phyloP scores from a whole-genome alignment of 139 green algal species.

The Mesotaenium endlicherianum region DNA sequence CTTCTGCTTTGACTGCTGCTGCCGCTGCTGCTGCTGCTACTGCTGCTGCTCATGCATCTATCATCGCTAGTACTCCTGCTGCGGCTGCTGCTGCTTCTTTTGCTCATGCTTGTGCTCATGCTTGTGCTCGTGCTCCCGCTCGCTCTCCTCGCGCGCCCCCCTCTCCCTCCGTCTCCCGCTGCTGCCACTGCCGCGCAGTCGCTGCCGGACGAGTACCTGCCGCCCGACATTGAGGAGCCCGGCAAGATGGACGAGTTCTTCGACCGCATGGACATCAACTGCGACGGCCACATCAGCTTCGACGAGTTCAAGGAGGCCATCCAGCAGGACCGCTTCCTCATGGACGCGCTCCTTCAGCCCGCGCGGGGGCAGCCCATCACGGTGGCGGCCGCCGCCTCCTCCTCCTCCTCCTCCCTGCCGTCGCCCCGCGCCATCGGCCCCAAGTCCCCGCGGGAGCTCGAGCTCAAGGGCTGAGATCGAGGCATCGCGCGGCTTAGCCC shows the following conservation, averaged over 20 bases:
- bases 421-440: neutral
- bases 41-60: neutral
- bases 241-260: constrained; percentile 43
- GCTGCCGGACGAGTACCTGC: constrained; percentile 28
- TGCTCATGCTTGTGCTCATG: too few relatives aligned
- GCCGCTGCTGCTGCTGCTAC: too few relatives aligned
- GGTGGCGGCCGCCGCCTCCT: too few relatives aligned
- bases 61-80: too few relatives aligned
- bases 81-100: neutral
- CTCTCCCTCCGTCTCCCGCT: too few relatives aligned
- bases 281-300: constrained; percentile 33
- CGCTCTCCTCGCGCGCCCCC: too few relatives aligned
- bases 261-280: constrained; percentile 38
- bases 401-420: neutral
- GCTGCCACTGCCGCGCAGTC: constrained; percentile 26
- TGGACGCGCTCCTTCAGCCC: constrained; percentile 34
- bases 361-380: constrained; percentile 7
- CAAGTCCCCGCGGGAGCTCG: too few relatives aligned
- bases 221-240: constrained; percentile 13
- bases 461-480: too few relatives aligned
- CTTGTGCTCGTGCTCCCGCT: too few relatives aligned
- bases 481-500: too few relatives aligned
- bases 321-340: constrained; percentile 16
- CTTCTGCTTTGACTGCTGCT: too few relatives aligned
- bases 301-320: constrained; percentile 32